Evolutionary conservation across 2,329 filamentous ascomycete genomes (phyloP).

Genomic region (Penicillium sp.): DNA sequence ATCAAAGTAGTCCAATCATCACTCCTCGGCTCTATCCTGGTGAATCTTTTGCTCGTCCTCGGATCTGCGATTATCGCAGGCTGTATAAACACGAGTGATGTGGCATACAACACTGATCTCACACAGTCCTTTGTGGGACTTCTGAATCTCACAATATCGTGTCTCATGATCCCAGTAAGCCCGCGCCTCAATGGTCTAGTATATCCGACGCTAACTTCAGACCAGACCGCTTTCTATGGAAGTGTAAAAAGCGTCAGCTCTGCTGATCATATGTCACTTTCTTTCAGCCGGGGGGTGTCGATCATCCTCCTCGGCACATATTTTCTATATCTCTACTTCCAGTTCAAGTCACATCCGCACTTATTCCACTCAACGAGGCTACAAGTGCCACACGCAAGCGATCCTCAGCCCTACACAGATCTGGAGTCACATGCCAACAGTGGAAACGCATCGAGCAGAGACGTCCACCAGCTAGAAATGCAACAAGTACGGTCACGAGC

Average conservation of each 20-base stretch:
- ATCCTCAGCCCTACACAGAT: constrained; percentile 1
- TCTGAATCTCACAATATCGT: constrained; percentile 81
- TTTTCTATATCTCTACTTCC: constrained; percentile 19
- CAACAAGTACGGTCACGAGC: constrained; percentile 10
- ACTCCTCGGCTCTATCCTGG: constrained; percentile 76
- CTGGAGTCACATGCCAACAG: constrained; percentile 8
- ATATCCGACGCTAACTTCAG: neutral
- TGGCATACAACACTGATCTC: constrained; percentile 88
- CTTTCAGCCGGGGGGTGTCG: constrained; percentile 65
- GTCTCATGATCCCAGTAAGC: constrained; percentile 71
- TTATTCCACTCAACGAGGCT: constrained; percentile 1
- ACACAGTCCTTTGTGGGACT: constrained; percentile 91
- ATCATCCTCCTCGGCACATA: constrained; percentile 1
- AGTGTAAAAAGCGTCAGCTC: constrained; percentile 62
- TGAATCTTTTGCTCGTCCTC: constrained; percentile 78
- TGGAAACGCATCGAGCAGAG: constrained; percentile 3
- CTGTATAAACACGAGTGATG: constrained; percentile 75
- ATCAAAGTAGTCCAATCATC: constrained; percentile 87
- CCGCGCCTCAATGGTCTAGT: constrained; percentile 37
- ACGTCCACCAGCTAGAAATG: constrained; percentile 9
- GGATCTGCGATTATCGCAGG: constrained; percentile 84
- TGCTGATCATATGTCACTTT: constrained; percentile 61
- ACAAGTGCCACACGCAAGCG: neutral
- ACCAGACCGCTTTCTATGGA: constrained; percentile 74
- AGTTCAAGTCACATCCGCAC: constrained; percentile 6